These are phyloP conservation scores for Brettanomyces custersianus DNA, from an alignment of 805 yeast genomes.

Conservation along the genomic window DNA sequence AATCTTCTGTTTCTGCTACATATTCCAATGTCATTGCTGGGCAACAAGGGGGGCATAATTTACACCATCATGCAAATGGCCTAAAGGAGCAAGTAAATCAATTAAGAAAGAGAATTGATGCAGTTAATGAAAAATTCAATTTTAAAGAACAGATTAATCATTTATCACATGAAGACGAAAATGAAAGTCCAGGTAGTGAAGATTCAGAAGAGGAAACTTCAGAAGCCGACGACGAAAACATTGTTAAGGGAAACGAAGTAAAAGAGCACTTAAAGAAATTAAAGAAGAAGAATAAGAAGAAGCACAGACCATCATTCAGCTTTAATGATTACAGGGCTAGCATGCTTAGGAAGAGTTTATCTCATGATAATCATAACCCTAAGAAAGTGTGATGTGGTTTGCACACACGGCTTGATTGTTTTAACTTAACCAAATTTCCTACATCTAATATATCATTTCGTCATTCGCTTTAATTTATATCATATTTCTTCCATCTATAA, in stretches of 20 bases:
- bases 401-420: too few relatives aligned
- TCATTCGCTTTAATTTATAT: neutral
- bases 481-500: constrained; percentile 12
- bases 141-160: too few relatives aligned
- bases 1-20: constrained; percentile 1
- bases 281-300: constrained; percentile 1
- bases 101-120: neutral
- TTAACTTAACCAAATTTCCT: neutral
- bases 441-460: neutral
- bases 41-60: constrained; percentile 1
- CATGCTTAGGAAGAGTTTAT: constrained; percentile 16
- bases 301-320: constrained; percentile 15
- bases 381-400: neutral
- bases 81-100: neutral
- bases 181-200: too few relatives aligned
- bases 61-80: neutral
- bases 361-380: neutral
- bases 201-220: neutral
- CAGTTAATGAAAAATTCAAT: neutral
- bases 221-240: neutral
- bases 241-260: neutral
- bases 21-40: constrained; percentile 3
- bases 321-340: constrained; percentile 18
- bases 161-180: too few relatives aligned
- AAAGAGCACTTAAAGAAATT: neutral